These are phyloP conservation scores for Xylaria multiplex DNA, from an alignment of 2,329 filamentous ascomycete species.

Conservation along the genomic window DNA sequence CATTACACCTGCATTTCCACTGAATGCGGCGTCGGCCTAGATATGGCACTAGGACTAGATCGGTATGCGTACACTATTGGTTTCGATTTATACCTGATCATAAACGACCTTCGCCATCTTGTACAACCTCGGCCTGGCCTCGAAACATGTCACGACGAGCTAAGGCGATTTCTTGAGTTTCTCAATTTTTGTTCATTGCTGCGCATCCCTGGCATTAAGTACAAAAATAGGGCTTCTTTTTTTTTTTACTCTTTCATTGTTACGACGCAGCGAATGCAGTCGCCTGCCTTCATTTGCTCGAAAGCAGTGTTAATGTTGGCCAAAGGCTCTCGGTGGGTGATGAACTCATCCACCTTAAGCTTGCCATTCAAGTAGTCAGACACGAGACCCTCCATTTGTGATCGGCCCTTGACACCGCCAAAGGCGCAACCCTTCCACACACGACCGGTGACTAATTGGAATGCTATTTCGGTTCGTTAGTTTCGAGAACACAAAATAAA, in stretches of 20 bases:
- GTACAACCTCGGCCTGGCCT: neutral
- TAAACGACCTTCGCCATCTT: neutral
- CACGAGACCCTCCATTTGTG: slow-evolving; percentile 87
- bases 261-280: slow-evolving; percentile 96
- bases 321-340: slow-evolving; percentile 91
- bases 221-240: neutral
- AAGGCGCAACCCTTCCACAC: slow-evolving; percentile 99
- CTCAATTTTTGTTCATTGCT: slow-evolving; percentile 10
- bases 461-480: slow-evolving; percentile 67
- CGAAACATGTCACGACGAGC: neutral
- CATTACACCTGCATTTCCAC: neutral
- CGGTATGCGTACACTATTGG: neutral
- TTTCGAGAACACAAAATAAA: neutral
- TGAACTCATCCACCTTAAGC: slow-evolving; percentile 99
- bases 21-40: slow-evolving; percentile 11
- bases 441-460: slow-evolving; percentile 97
- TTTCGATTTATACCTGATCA: slow-evolving; percentile 6
- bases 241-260: slow-evolving; percentile 59
- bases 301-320: slow-evolving; percentile 89
- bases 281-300: slow-evolving; percentile 91
- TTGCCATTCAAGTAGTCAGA: slow-evolving; percentile 87
- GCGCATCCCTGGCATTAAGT: slow-evolving; percentile 11
- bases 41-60: slow-evolving; percentile 15
- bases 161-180: neutral
- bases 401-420: slow-evolving; percentile 96